These are phyloP conservation scores for Buxus sempervirens DNA, from an alignment of 164 flowering plant genomes.

Conservation along the genomic window DNA sequence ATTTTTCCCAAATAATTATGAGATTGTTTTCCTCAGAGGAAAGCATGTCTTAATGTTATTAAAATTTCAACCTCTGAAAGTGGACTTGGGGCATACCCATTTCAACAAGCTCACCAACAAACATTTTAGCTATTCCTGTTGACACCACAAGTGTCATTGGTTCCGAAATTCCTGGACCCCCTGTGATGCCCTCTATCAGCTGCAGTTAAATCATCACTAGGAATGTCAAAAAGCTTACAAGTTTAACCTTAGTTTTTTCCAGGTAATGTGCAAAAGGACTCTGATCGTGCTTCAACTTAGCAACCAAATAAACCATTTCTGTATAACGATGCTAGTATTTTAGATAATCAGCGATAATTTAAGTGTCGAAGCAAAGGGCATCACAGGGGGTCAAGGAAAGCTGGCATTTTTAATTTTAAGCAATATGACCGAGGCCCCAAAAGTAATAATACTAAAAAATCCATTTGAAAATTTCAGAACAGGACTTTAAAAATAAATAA, in stretches of 20 bases:
- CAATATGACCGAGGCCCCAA: too few relatives aligned
- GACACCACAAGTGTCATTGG: conserved; percentile 94
- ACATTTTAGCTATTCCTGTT: conserved; percentile 95
- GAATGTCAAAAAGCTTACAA: not conserved
- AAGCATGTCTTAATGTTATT: not conserved
- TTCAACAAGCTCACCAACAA: conserved; percentile 95
- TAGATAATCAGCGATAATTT: too few relatives aligned
- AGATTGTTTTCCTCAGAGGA: not conserved
- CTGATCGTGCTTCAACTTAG: too few relatives aligned
- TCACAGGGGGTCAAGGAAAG: too few relatives aligned
- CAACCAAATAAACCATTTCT: too few relatives aligned
- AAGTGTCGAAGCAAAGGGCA: too few relatives aligned
- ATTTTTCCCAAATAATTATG: not conserved
- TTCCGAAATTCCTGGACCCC: conserved; percentile 74
- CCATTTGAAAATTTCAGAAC: too few relatives aligned
- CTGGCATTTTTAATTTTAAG: too few relatives aligned
- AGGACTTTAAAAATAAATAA: too few relatives aligned
- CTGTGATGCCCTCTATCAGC: conserved; percentile 78
- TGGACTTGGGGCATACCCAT: conserved; percentile 41
- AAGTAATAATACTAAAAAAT: too few relatives aligned
- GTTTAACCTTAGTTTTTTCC: not conserved
- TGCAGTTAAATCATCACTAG: conserved; percentile 34
- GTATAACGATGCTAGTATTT: too few relatives aligned
- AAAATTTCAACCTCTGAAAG: not conserved
- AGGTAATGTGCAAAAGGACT: too few relatives aligned